Conservation (phyloP, 768 basidiomycete genomes). For the Phlebiopsis gigantea region DNA sequence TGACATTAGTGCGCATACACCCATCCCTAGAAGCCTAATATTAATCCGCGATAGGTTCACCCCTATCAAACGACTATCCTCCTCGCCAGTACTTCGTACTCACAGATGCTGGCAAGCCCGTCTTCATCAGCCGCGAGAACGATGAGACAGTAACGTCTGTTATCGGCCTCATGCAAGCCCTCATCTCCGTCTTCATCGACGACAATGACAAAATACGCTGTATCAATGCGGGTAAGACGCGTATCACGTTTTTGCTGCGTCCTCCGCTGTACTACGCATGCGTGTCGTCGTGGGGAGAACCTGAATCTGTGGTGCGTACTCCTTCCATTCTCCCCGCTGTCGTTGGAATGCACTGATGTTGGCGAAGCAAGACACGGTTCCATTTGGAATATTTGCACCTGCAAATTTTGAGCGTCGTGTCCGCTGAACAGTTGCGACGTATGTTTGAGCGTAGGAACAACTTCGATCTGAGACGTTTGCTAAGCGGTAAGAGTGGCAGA, state of each 20-base stretch:
- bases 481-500: constrained; percentile 41
- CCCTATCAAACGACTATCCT: constrained; percentile 1
- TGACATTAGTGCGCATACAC: not conserved
- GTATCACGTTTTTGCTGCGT: constrained; percentile 83
- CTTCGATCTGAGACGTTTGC: constrained; percentile 78
- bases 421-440: constrained; percentile 73
- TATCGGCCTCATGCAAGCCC: constrained; percentile 91
- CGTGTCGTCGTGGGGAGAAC: constrained; percentile 90
- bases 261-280: constrained; percentile 90
- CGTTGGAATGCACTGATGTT: constrained; percentile 27
- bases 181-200: constrained; percentile 94
- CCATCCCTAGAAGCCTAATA: not conserved
- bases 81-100: constrained; percentile 84
- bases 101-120: constrained; percentile 97
- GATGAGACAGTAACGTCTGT: constrained; percentile 69
- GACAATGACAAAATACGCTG: constrained; percentile 82
- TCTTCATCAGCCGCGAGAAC: constrained; percentile 76
- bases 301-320: constrained; percentile 84
- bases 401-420: constrained; percentile 88
- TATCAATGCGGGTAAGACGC: constrained; percentile 76
- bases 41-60: not conserved
- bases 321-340: not conserved
- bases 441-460: constrained; percentile 90
- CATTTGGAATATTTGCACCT: constrained; percentile 96
- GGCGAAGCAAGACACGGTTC: constrained; percentile 77